A percentile compares a stretch with the other conserved stretches of the same genome.
These are phyloP conservation scores for Talaromyces stipitatus DNA, from an alignment of 495 filamentous ascomycete genomes.

Conservation along the genomic window DNA sequence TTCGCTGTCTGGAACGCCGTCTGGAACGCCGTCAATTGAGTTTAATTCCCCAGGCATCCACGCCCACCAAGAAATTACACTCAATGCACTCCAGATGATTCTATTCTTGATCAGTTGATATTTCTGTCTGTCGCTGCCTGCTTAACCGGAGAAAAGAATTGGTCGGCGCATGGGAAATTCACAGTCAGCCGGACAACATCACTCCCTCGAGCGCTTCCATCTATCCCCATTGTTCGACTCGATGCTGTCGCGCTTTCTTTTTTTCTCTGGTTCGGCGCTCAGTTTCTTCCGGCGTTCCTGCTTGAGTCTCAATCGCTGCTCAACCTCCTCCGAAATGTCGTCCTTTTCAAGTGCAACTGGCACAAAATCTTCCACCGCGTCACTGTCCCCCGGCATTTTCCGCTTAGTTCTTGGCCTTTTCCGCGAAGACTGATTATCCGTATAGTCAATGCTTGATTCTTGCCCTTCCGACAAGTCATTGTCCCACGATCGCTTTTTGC, in stretches of 20 bases:
- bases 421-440: conserved; percentile 4
- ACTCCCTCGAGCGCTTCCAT: background rate
- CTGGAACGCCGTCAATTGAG: background rate
- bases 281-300: conserved; percentile 27
- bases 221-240: conserved; percentile 19
- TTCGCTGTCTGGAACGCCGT: too few relatives aligned
- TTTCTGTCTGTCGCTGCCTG: background rate
- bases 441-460: background rate
- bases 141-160: too few relatives aligned
- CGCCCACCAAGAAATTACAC: background rate
- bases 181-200: background rate
- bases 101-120: background rate
- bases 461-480: conserved; percentile 4
- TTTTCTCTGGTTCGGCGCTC: conserved; percentile 21
- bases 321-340: conserved; percentile 39
- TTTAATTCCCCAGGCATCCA: background rate
- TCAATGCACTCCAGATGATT: background rate
- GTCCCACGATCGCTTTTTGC: conserved; percentile 8
- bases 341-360: conserved; percentile 31
- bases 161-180: background rate
- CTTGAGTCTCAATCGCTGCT: conserved; percentile 30
- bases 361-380: conserved; percentile 13
- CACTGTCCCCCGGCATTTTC: conserved; percentile 10
- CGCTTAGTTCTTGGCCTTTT: conserved; percentile 19
- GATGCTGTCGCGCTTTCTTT: conserved; percentile 31